phyloP scores from a whole-genome alignment of 441 rosid genomes.

The Populus hybrid region DNA sequence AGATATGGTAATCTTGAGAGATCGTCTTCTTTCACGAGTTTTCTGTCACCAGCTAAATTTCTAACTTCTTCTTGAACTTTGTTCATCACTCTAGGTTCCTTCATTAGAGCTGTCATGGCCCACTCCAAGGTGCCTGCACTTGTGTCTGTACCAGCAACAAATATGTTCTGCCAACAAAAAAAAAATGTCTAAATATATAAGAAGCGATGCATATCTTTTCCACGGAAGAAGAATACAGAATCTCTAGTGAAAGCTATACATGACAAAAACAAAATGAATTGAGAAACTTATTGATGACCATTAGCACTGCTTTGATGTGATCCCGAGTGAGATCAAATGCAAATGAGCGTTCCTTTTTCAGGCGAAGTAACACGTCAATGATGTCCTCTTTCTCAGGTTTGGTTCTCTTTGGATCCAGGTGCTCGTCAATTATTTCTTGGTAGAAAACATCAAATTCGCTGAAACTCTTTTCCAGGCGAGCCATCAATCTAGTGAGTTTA shows the following conservation, averaged over 20 bases:
- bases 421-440: conserved; percentile 23
- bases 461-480: conserved; percentile 19
- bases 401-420: conserved; percentile 7
- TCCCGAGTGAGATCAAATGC: conserved; percentile 5
- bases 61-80: conserved; percentile 17
- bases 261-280: neutral
- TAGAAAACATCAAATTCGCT: conserved; percentile 24
- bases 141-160: conserved; percentile 15
- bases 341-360: neutral
- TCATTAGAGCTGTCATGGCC: conserved; percentile 23
- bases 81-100: conserved; percentile 21
- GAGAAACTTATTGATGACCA: conserved; percentile 10
- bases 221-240: neutral
- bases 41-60: conserved; percentile 5
- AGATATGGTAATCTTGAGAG: conserved; percentile 10
- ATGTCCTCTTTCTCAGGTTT: conserved; percentile 21
- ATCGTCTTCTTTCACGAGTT: conserved; percentile 18
- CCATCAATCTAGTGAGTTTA: conserved; percentile 8
- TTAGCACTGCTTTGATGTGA: conserved; percentile 25
- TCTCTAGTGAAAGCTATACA: neutral
- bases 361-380: conserved; percentile 17
- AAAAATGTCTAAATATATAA: neutral
- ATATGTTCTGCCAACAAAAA: conserved; percentile 7
- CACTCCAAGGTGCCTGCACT: conserved; percentile 17
- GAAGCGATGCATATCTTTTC: neutral